Conservation (phyloP, 257 asterid genomes). For the Solanum tacnaense region DNA sequence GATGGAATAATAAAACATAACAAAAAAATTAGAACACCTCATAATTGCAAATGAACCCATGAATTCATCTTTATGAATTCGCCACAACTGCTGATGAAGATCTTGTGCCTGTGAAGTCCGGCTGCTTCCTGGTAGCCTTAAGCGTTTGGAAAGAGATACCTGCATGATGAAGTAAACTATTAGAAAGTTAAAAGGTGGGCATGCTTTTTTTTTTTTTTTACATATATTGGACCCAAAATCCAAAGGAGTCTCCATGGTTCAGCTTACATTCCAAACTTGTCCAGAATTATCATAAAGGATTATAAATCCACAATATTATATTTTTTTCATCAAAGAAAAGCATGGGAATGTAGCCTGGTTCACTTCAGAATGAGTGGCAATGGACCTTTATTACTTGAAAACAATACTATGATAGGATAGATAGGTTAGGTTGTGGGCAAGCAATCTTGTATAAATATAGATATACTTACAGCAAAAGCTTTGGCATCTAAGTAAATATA, state of each 20-base stretch:
- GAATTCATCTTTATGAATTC: constrained; percentile 81
- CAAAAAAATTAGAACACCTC: constrained; percentile 39
- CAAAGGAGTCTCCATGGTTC: background rate
- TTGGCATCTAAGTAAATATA: background rate
- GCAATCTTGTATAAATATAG: background rate
- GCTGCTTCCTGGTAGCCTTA: constrained; percentile 63
- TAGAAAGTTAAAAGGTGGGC: background rate
- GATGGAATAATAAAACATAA: background rate
- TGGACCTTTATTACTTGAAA: background rate
- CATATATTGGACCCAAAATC: background rate
- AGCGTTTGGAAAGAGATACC: constrained; percentile 73
- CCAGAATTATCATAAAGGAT: background rate
- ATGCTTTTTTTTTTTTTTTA: background rate
- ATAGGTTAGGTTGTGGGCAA: background rate
- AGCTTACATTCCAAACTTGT: background rate
- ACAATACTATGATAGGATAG: background rate
- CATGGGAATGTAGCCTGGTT: background rate
- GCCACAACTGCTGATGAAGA: constrained; percentile 59
- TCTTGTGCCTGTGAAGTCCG: constrained; percentile 35
- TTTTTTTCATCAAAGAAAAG: background rate
- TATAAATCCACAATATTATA: background rate
- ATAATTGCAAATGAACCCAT: constrained; percentile 73
- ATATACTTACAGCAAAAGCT: background rate
- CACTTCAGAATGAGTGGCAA: background rate
- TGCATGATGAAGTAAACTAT: constrained; percentile 14